Evolutionary conservation across 768 basidiomycete genomes (phyloP).

Genomic region (Rhodotorula diobovata): DNA sequence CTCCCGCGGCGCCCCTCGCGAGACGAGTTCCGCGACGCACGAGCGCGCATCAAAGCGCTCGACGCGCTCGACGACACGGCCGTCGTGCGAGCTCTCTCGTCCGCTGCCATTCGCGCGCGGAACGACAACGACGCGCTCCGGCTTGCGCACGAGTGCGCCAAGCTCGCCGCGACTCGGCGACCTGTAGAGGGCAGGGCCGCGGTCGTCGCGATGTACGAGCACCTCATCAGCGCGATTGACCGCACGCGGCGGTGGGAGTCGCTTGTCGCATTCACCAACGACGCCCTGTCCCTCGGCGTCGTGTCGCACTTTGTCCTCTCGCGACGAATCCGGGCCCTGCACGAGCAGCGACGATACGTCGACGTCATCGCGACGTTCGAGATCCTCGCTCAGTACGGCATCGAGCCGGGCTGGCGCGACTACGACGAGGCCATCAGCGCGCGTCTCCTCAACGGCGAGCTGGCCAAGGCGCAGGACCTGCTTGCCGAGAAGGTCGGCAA

Average conservation of each 20-base stretch:
- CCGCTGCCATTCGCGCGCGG: not conserved
- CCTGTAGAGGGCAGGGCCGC: no score
- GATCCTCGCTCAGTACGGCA: not conserved
- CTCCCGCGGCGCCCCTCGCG: not conserved
- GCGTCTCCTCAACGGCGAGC: conserved; percentile 9
- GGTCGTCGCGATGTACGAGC: conserved; percentile 3
- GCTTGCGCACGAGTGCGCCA: conserved; percentile 2
- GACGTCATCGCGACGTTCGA: conserved; percentile 8
- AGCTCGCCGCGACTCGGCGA: not conserved
- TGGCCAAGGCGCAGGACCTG: conserved; percentile 11
- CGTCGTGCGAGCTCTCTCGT: not conserved
- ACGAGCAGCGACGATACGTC: conserved; percentile 6
- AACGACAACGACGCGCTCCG: conserved; percentile 13
- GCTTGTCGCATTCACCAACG: conserved; percentile 12
- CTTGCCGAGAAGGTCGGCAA: conserved; percentile 14
- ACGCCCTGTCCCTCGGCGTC: not conserved
- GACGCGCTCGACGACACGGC: not conserved
- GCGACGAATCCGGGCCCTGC: conserved; percentile 18
- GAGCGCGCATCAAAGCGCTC: no score
- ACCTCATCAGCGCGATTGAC: not conserved
- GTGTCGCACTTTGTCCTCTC: conserved; percentile 4
- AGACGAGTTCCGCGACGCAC: not conserved
- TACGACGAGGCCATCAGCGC: conserved; percentile 29
- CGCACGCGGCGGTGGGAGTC: not conserved
- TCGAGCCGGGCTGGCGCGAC: not conserved